A percentile compares a stretch with the other conserved stretches of the same genome.
These are phyloP conservation scores for Fragilaria crotonensis DNA, from an alignment of 108 stramenopile species.

Conservation along the genomic window DNA sequence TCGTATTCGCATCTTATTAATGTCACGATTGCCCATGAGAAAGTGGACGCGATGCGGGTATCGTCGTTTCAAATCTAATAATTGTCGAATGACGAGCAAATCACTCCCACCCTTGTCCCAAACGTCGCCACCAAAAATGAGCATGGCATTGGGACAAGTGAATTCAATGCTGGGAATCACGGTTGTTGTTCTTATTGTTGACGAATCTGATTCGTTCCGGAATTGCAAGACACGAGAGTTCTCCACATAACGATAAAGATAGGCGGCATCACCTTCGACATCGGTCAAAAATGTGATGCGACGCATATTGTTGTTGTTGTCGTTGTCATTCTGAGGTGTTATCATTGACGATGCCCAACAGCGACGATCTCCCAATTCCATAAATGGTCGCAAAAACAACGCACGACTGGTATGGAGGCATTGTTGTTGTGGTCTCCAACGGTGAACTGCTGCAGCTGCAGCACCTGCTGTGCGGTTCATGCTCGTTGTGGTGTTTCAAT, in stretches of 20 bases:
- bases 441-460: too few species aligned
- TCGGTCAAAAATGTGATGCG: conserved; percentile 63
- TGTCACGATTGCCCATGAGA: conserved; percentile 84
- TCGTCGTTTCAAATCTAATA: conserved; percentile 56
- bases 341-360: too few species aligned
- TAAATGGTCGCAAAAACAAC: too few species aligned
- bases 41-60: conserved; percentile 73
- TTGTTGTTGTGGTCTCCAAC: too few species aligned
- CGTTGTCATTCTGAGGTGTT: too few species aligned
- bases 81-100: conserved; percentile 74
- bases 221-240: conserved; percentile 64
- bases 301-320: too few species aligned
- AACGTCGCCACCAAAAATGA: conserved; percentile 74
- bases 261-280: conserved; percentile 77
- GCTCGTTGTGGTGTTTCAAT: too few species aligned
- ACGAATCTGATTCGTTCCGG: conserved; percentile 12
- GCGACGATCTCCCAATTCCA: too few species aligned
- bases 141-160: conserved; percentile 8
- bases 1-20: conserved; percentile 79
- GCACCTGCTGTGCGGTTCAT: too few species aligned
- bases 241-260: conserved; percentile 72
- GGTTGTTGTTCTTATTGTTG: too few species aligned
- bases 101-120: conserved; percentile 86
- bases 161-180: conserved; percentile 66
- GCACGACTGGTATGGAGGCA: too few species aligned